phyloP scores from a whole-genome alignment of 2,329 filamentous ascomycete genomes.

The Colletotrichum sp. region DNA sequence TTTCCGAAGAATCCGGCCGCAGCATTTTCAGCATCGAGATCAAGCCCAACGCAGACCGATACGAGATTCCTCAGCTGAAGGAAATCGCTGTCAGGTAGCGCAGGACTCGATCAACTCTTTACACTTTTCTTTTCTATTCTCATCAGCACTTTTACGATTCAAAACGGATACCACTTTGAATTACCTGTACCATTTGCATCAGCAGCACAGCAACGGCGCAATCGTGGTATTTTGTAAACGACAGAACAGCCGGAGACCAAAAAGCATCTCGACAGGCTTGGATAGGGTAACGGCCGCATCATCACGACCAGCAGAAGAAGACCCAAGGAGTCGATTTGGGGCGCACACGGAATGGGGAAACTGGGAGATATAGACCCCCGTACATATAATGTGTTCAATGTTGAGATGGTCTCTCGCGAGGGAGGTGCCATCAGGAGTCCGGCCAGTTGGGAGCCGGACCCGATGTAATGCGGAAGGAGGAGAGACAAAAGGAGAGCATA shows the following conservation, averaged over 20 bases:
- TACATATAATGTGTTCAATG: conserved; percentile 22
- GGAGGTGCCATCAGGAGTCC: background rate
- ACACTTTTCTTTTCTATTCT: conserved; percentile 11
- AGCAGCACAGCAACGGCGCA: conserved; percentile 26
- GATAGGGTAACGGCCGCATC: conserved; percentile 15
- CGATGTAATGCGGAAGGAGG: conserved; percentile 15
- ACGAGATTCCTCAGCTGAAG: conserved; percentile 38
- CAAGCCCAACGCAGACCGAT: conserved; percentile 42
- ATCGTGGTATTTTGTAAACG: conserved; percentile 19
- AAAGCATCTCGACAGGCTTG: conserved; percentile 2
- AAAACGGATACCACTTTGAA: conserved; percentile 20
- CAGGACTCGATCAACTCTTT: background rate
- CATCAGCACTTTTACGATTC: conserved; percentile 16
- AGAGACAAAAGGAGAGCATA: background rate
- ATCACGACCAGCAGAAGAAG: conserved; percentile 14
- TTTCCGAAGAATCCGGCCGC: conserved; percentile 43
- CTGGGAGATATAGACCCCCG: conserved; percentile 14
- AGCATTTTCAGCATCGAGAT: conserved; percentile 34
- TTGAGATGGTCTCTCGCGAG: background rate
- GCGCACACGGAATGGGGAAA: background rate
- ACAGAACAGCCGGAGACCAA: conserved; percentile 8
- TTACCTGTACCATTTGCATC: conserved; percentile 22
- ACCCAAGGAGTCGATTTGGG: conserved; percentile 8
- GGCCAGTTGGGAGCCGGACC: conserved; percentile 5
- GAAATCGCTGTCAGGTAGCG: conserved; percentile 48